Base-by-base conservation (phyloP, 163 green algal species). In the Volvox carteri region DNA sequence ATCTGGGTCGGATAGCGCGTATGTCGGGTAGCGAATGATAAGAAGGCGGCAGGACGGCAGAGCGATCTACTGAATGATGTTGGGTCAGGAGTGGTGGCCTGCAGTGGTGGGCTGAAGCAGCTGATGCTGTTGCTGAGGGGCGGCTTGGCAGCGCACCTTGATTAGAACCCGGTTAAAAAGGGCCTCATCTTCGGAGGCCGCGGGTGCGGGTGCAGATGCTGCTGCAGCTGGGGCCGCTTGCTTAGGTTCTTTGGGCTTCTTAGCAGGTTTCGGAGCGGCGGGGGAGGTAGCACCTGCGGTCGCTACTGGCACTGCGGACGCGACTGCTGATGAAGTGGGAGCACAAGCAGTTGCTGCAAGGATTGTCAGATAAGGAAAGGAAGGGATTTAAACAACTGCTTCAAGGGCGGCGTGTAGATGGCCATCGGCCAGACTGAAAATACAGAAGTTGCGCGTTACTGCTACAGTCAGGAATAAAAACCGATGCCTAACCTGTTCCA, bases 111-210 rank as follows among this genome's bases (percentile, higher is more conserved):
- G n/a, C n/a, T n/a, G n/a, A n/a, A n/a, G n/a, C n/a, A n/a, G n/a
- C n/a, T n/a, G n/a, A n/a, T n/a, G n/a, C n/a, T n/a, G n/a, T n/a
- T n/a, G n/a, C n/a, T n/a, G n/a, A n/a, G n/a, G n/a, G n/a, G n/a
- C n/a, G n/a, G n/a, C n/a, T n/a, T n/a, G n/a, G n/a, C n/a, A n/a
- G 1, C 60, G 0, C 28, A 81, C 83, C 83, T 88, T 88, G 37
- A 88, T 88, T 2, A 83, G 68, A 12, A 48, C 83, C 1, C 68
- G 67, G 28, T 28, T 50, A 35, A 88, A 88, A 5, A 88, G 83
- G 1, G 48, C 68, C 23, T 88, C 83, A 3, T 88, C 83, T 0
- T 80, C 83, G 0, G 83, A 48, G 18, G 8, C 67, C 1, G 68
- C 23, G 25, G 68, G 19, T 7, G 72, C 56, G 11, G 85, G 33